Conservation (phyloP, 169 alveolate genomes). For the Eimeria necatrix region DNA sequence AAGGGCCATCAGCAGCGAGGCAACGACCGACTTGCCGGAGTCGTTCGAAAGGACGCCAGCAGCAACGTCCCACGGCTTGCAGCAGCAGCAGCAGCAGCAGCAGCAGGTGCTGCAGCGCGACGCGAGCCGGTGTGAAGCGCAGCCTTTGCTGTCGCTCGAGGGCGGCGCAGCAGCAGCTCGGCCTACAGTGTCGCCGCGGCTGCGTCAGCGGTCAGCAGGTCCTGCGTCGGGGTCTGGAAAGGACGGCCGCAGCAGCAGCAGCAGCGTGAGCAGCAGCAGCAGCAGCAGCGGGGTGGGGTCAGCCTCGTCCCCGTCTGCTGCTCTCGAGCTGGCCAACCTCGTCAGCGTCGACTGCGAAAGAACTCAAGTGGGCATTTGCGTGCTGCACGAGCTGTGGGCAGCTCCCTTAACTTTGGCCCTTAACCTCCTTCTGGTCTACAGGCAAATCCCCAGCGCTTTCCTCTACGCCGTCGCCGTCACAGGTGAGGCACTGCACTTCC, state of each 20-base stretch:
- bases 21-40: neutral
- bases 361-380: slow-evolving; percentile 28
- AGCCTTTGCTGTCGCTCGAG: neutral
- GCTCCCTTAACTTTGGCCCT: slow-evolving; percentile 60
- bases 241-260: neutral
- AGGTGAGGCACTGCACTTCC: slow-evolving; percentile 26
- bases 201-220: neutral
- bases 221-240: neutral
- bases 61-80: neutral
- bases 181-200: neutral
- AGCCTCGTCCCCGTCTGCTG: neutral
- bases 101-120: slow-evolving; percentile 43
- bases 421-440: slow-evolving; percentile 32
- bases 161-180: neutral
- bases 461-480: slow-evolving; percentile 34
- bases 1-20: neutral
- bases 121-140: too few relatives aligned
- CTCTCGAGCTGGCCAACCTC: slow-evolving; percentile 59
- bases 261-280: neutral
- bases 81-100: neutral
- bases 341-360: slow-evolving; percentile 73
- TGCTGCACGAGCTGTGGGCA: slow-evolving; percentile 76
- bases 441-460: slow-evolving; percentile 60
- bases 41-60: neutral
- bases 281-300: neutral